Evolutionary conservation across 164 flowering plant species (phyloP), one percentile per base, ranked within the genome.

Genomic region (Liriodendron chinense): DNA sequence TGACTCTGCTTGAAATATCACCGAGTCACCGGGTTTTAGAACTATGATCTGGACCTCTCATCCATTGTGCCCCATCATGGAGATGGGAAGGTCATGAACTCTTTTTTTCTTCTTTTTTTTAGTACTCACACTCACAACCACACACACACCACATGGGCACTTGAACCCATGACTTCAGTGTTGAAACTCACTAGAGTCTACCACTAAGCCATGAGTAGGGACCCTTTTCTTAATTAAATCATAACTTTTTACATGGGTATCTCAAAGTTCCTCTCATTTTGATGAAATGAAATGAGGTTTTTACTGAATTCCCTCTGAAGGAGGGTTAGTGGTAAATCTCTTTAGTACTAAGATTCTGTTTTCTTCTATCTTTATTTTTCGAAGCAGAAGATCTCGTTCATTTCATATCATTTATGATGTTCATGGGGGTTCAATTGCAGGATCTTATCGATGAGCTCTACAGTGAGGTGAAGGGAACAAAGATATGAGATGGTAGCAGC

Each of bases 381-480:
- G 10, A 64, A 64, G 67, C 47, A 23, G 26, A 47, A 69, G 14
- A n/a, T 69, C 21, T 66, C 0, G 2, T 18, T 12, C 7, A 3
- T 50, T 14, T 47, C 21, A 18, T n/a, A 24, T n/a, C n/a, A 13
- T 59, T 64, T 26, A 69, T 57, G 56, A 34, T 57, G 56, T 23
- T 66, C 50, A 43, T 65, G 20, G 18, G 12, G 10, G 69, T 43
- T 71, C 14, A 28, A 74, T 63, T 82, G 82, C 86, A 92, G 94
- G 88, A 86, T 21, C 34, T n/a, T 68, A 82, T 92, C 59, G 92
- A 88, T 80, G 75, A 86, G 59, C 82, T 94, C 69, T 94, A 92
- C 80, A 76, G 6, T 20, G 92, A 90, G 81, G 95, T 87, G 6
- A 89, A 91, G 80, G 89, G 76, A 72, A 70, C 75, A 22, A 91